These are phyloP conservation scores for Cyberlindnera maritima DNA, from an alignment of 805 yeast genomes.

Conservation along the genomic window DNA sequence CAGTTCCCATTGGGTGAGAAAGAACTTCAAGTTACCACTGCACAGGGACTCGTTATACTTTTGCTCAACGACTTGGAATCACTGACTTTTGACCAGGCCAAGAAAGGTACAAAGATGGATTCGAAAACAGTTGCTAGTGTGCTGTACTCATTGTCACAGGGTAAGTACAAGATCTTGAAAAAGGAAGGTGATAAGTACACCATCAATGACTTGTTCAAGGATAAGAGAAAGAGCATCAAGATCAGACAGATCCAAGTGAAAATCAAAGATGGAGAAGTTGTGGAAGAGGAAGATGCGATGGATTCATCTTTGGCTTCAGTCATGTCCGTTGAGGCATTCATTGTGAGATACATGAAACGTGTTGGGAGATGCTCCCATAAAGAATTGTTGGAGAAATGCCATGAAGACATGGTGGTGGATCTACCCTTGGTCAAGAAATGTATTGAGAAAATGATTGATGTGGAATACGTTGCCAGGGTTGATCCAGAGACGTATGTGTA, in stretches of 20 bases:
- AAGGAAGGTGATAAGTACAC: constrained; percentile 9
- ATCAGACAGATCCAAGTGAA: constrained; percentile 22
- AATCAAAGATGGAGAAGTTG: constrained; percentile 14
- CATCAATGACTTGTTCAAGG: constrained; percentile 21
- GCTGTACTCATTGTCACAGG: constrained; percentile 24
- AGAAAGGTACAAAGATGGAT: constrained; percentile 15
- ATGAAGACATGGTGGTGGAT: constrained; percentile 10
- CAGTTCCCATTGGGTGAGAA: constrained; percentile 16
- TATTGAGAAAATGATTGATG: constrained; percentile 11
- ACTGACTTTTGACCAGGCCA: constrained; percentile 16
- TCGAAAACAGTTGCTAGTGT: constrained; percentile 16
- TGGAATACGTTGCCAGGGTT: constrained; percentile 15
- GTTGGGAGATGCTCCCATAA: constrained; percentile 14
- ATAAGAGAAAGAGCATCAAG: constrained; percentile 13
- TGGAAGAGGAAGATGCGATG: constrained; percentile 10
- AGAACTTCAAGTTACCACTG: constrained; percentile 20
- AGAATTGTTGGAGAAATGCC: constrained; percentile 10
- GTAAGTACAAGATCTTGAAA: constrained; percentile 20
- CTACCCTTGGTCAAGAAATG: constrained; percentile 9
- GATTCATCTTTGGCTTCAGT: background rate
- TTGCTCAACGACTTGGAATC: constrained; percentile 19
- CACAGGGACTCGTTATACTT: constrained; percentile 21
- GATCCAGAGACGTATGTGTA: constrained; percentile 16
- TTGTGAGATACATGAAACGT: constrained; percentile 21
- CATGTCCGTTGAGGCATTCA: constrained; percentile 19